phyloP scores from a whole-genome alignment of 192 early-diverging fungal genomes.

The Coemansia sp. region DNA sequence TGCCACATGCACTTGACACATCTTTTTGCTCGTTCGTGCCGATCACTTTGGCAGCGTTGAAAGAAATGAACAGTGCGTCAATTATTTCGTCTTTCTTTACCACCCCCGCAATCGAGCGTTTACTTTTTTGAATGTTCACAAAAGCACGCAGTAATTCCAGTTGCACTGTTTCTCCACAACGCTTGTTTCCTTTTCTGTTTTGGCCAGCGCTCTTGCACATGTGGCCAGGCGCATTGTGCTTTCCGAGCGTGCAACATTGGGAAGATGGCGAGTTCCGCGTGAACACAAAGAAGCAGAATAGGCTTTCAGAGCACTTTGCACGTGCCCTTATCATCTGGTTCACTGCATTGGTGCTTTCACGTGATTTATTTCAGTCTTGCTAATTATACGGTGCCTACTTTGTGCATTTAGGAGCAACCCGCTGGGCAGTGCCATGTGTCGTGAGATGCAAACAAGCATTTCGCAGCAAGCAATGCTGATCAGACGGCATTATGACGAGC shows the following conservation, averaged over 20 bases:
- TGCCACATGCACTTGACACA: neutral
- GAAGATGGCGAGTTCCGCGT: neutral
- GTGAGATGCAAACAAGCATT: constrained; percentile 32
- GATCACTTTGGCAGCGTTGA: neutral
- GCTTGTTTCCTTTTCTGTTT: too few species aligned
- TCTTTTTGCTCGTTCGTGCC: neutral
- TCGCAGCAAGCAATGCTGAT: constrained; percentile 41
- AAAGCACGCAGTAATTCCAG: too few species aligned
- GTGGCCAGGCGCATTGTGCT: neutral
- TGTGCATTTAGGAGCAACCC: constrained; percentile 41
- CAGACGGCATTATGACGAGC: constrained; percentile 25
- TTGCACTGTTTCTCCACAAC: too few species aligned
- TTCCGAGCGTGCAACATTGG: neutral
- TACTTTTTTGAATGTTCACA: too few species aligned
- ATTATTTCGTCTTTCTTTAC: neutral
- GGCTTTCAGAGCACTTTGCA: neutral
- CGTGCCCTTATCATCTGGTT: constrained; percentile 7
- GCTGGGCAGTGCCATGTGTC: constrained; percentile 45
- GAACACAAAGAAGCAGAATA: neutral
- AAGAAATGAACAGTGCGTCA: neutral
- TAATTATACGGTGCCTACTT: neutral
- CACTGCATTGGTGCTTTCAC: neutral
- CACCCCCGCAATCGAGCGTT: neutral
- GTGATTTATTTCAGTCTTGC: neutral
- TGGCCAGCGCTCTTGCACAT: too few species aligned